phyloP scores from a whole-genome alignment of 1,284 basidiomycete species.

The Exobasidium rhododendri region DNA sequence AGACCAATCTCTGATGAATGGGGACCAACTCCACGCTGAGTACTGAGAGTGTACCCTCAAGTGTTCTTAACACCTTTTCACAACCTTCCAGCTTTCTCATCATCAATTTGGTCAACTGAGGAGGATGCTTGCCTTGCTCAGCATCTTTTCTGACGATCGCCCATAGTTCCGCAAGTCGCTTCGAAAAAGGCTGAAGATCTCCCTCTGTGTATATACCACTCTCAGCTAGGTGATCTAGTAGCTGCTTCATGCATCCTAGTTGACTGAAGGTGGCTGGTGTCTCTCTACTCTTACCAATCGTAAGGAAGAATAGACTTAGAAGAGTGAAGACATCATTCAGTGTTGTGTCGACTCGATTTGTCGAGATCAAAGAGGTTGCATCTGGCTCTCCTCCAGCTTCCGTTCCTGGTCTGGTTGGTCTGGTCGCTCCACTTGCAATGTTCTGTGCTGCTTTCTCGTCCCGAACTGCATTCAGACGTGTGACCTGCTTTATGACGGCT shows the following conservation, averaged over 20 bases:
- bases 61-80: constrained; percentile 56
- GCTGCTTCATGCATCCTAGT: constrained; percentile 53
- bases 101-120: constrained; percentile 82
- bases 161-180: constrained; percentile 45
- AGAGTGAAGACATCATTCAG: constrained; percentile 53
- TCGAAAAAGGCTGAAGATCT: constrained; percentile 48
- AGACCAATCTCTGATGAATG: constrained; percentile 69
- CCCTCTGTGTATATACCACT: constrained; percentile 53
- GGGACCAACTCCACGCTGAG: constrained; percentile 54
- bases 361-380: constrained; percentile 25
- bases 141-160: constrained; percentile 50
- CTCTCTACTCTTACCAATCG: constrained; percentile 52
- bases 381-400: constrained; percentile 5
- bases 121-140: constrained; percentile 75
- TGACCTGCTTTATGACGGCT: constrained; percentile 90
- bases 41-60: constrained; percentile 50
- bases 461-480: constrained; percentile 83
- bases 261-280: constrained; percentile 51
- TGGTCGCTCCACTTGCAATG: constrained; percentile 14
- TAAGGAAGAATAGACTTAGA: constrained; percentile 54
- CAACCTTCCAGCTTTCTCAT: constrained; percentile 87
- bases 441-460: constrained; percentile 58
- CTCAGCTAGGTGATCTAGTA: constrained; percentile 52
- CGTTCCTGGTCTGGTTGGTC: constrained; percentile 9
- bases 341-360: constrained; percentile 53